Evolutionary conservation across 441 rosid species (phyloP).

Genomic region (Macaranga tanarius): DNA sequence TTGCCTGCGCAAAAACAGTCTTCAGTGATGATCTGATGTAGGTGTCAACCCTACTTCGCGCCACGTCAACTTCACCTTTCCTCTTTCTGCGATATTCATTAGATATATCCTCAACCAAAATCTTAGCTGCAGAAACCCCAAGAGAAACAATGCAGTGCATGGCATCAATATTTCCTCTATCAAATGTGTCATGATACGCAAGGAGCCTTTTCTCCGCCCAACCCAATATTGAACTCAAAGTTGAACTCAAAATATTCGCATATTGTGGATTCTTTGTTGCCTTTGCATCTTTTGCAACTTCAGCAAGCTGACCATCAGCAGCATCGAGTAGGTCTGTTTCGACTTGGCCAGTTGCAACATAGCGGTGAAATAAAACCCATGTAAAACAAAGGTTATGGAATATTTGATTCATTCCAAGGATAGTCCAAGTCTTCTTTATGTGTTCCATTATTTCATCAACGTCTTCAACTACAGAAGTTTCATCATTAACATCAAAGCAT

Average conservation of each 20-base stretch:
- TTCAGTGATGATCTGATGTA: slow-evolving; percentile 96
- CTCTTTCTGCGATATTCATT: slow-evolving; percentile 87
- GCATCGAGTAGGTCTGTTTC: slow-evolving; percentile 78
- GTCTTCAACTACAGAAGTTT: slow-evolving; percentile 74
- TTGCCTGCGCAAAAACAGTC: slow-evolving; percentile 98
- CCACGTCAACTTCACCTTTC: slow-evolving; percentile 82
- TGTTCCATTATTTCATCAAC: slow-evolving; percentile 92
- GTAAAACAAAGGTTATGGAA: slow-evolving; percentile 84
- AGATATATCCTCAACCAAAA: slow-evolving; percentile 91
- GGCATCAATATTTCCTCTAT: slow-evolving; percentile 57
- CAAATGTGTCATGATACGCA: slow-evolving; percentile 96
- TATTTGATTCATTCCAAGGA: slow-evolving; percentile 84
- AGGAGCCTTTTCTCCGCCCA: slow-evolving; percentile 98
- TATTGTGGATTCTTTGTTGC: slow-evolving; percentile 82
- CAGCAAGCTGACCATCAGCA: slow-evolving; percentile 71
- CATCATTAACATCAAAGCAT: slow-evolving; percentile 71
- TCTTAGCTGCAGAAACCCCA: slow-evolving; percentile 83
- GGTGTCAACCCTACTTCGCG: slow-evolving; percentile 80
- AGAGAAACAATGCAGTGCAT: slow-evolving; percentile 87
- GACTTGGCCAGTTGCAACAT: slow-evolving; percentile 75
- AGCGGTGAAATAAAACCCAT: slow-evolving; percentile 87
- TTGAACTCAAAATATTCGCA: slow-evolving; percentile 76
- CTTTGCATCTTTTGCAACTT: slow-evolving; percentile 95
- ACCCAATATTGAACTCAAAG: slow-evolving; percentile 77
- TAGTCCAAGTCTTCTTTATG: slow-evolving; percentile 91